Conservation (phyloP, 2,329 filamentous ascomycete genomes). For the Phialocephala subalpina region DNA sequence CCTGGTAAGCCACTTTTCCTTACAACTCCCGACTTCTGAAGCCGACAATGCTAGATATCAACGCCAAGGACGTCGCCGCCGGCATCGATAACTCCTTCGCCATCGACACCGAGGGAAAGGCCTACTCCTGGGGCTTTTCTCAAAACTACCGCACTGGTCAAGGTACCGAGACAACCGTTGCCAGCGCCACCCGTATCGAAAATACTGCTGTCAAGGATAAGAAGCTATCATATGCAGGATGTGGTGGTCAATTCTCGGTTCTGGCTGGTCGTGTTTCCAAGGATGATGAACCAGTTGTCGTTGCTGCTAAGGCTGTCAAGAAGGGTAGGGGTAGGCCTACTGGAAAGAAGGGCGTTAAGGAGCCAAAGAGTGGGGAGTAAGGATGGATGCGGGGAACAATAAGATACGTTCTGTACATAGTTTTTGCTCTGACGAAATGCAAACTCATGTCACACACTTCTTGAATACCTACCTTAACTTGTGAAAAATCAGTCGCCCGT, state of each 20-base stretch:
- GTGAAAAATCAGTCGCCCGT: too few species aligned
- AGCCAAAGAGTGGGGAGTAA: too few species aligned
- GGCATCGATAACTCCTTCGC: slow-evolving; percentile 79
- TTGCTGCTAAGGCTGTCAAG: too few species aligned
- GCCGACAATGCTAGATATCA: slow-evolving; percentile 41
- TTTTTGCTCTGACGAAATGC: too few species aligned
- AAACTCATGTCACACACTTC: too few species aligned
- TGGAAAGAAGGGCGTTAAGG: too few species aligned
- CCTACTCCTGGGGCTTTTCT: slow-evolving; percentile 83
- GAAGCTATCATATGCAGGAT: slow-evolving; percentile 77
- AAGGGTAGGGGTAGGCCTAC: too few species aligned
- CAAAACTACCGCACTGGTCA: slow-evolving; percentile 82
- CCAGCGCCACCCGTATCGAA: slow-evolving; percentile 79
- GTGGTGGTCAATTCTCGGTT: slow-evolving; percentile 83
- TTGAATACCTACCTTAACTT: too few species aligned
- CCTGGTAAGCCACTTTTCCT: slow-evolving; percentile 11
- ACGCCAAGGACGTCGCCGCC: slow-evolving; percentile 67
- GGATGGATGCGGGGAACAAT: too few species aligned
- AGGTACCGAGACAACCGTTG: slow-evolving; percentile 79
- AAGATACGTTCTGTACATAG: too few species aligned
- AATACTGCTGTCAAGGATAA: slow-evolving; percentile 82
- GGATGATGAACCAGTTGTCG: too few species aligned
- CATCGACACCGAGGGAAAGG: slow-evolving; percentile 72
- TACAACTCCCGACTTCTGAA: background rate
- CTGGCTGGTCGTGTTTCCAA: slow-evolving; percentile 54